Percentiles rank a stretch among this genome's conserved stretches.
These are phyloP conservation scores for Bryoerythrophyllum caledonicum DNA, from an alignment of 225 moss, liverwort and hornwort species.

Conservation along the genomic window DNA sequence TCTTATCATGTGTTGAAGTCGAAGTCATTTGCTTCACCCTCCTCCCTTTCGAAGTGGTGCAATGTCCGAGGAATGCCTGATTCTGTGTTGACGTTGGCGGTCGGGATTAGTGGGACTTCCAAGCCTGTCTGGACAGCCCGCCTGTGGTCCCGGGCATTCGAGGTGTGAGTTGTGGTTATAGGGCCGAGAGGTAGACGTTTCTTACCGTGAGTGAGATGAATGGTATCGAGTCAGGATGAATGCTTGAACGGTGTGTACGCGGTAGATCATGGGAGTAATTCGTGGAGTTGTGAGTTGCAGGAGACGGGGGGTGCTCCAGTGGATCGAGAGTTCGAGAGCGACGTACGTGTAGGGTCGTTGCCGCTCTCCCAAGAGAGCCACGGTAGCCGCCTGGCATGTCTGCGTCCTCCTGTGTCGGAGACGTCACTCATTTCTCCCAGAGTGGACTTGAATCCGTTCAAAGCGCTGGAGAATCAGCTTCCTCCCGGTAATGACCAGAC, in stretches of 20 bases:
- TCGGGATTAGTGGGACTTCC: neutral
- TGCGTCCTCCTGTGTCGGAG: constrained; percentile 63
- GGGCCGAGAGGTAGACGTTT: neutral
- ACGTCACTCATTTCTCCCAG: constrained; percentile 33
- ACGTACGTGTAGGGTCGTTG: constrained; percentile 70
- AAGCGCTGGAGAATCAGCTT: constrained; percentile 80
- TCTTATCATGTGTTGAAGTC: no score
- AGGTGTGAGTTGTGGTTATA: neutral
- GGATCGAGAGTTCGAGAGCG: constrained; percentile 66
- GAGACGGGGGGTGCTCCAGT: constrained; percentile 80
- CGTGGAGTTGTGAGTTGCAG: constrained; percentile 34
- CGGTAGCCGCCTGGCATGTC: constrained; percentile 68
- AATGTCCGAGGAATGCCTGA: neutral
- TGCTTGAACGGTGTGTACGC: neutral
- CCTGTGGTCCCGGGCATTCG: neutral
- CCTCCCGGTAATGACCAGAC: constrained; percentile 26
- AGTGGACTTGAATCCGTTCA: constrained; percentile 54
- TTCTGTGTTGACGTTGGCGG: neutral
- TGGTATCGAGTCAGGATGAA: neutral
- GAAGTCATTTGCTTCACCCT: neutral
- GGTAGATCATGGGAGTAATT: neutral
- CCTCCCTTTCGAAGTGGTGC: neutral
- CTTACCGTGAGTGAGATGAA: neutral
- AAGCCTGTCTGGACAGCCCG: neutral
- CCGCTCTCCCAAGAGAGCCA: constrained; percentile 56